Evolutionary conservation across 129 eudicot species (phyloP).

Genomic region (Pulicaria dysenterica): DNA sequence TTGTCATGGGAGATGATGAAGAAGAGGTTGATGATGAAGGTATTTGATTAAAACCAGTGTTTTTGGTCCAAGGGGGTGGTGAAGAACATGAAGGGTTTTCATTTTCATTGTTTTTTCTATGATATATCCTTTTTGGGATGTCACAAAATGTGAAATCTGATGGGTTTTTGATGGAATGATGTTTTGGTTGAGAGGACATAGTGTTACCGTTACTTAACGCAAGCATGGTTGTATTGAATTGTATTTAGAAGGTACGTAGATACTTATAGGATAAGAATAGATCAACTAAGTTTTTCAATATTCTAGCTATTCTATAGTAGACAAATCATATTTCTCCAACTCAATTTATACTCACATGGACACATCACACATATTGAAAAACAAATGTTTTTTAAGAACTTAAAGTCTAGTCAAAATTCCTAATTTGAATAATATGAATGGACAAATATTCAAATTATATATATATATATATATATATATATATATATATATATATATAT

Average conservation of each 20-base stretch:
- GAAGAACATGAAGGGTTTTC: slow-evolving; percentile 7
- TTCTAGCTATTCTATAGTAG: no score
- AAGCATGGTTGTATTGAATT: slow-evolving; percentile 20
- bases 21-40: no score
- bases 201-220: slow-evolving; percentile 8
- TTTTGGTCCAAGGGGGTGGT: slow-evolving; percentile 29
- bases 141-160: slow-evolving; percentile 37
- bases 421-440: no score
- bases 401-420: no score
- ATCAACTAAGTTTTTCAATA: not conserved
- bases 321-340: no score
- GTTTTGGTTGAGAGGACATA: slow-evolving; percentile 28
- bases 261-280: slow-evolving; percentile 10
- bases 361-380: no score
- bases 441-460: no score
- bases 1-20: not conserved
- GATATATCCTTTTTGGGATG: slow-evolving; percentile 18
- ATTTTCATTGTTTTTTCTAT: not conserved
- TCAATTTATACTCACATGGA: no score
- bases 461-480: no score
- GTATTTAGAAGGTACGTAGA: slow-evolving; percentile 8
- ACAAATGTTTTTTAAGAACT: no score
- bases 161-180: not conserved
- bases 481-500: no score
- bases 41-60: not conserved